Percentiles rank a stretch among this genome's conserved stretches.
Evolutionary conservation across 371 early-diverging fungal genomes (phyloP).

Genomic region (Chytridium lagenaria): DNA sequence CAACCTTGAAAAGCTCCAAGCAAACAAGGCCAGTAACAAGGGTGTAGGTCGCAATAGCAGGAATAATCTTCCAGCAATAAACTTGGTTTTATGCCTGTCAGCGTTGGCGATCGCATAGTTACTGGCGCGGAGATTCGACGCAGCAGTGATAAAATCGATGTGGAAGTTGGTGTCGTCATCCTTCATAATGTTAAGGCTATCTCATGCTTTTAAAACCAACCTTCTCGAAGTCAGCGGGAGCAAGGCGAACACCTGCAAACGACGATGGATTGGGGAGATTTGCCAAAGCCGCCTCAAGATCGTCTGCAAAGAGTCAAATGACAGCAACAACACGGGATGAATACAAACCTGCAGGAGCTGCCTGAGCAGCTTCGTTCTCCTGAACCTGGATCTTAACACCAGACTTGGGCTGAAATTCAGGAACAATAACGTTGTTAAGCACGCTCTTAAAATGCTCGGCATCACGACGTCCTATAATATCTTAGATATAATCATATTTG

Average conservation of each 20-base stretch:
- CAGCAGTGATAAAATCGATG: conserved; percentile 98
- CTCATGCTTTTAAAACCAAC: conserved; percentile 23
- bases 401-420: conserved; percentile 87
- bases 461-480: conserved; percentile 66
- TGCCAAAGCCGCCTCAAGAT: conserved; percentile 70
- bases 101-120: conserved; percentile 96
- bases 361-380: conserved; percentile 72
- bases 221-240: conserved; percentile 97
- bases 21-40: conserved; percentile 96
- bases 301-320: conserved; percentile 96
- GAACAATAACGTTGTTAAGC: conserved; percentile 74
- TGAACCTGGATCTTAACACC: conserved; percentile 97
- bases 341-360: conserved; percentile 5
- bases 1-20: conserved; percentile 96
- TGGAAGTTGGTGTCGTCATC: conserved; percentile 99
- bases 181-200: conserved; percentile 6
- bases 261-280: conserved; percentile 75
- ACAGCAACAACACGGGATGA: conserved; percentile 67
- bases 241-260: conserved; percentile 73
- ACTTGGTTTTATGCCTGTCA: conserved; percentile 96
- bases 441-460: conserved; percentile 69
- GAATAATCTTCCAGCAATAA: conserved; percentile 99
- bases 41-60: conserved; percentile 99
- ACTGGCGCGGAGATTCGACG: conserved; percentile 96
- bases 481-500: conserved; percentile 43